Evolutionary conservation across 208 protist genomes (phyloP), one percentile per base, ranked within the genome.

Genomic region (Trypanosoma scelopori): DNA sequence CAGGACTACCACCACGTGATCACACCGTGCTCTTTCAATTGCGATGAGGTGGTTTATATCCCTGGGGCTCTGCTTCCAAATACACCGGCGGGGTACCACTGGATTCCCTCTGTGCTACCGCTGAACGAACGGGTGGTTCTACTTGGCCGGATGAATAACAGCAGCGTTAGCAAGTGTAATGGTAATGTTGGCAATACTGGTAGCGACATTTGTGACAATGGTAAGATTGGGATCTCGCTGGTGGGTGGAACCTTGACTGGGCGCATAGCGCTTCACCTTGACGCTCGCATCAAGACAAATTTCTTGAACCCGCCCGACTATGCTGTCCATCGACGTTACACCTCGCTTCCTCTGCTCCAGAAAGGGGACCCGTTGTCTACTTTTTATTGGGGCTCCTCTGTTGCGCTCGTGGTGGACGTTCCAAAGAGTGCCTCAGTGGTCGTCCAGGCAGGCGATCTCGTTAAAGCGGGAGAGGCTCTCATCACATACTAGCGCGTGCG

Each of bases 371-470:
- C 46, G 4, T 69, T 95, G 1, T 84, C 81, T 11, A 81, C 75
- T 25, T 95, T 95, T 69, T 72, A 84, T 48, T 95, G 90, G 87
- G 90, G 90, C 27, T 95, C 90, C 32, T 77, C 90, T n/a, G 85
- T 95, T 7, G 85, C 86, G 7, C 46, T 95, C 23, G 49, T 95
- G 23, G 57, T 89, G 59, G 90, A 95, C 74, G 72, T 93, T n/a
- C 87, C 87, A 9, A 58, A 78, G 22, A 62, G 69, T 25, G 77
- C 71, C 41, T 65, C 53, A 12, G 15, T 86, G 2, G 35, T 76
- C n/a, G 70, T 68, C 11, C 59, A 68, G 5, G 65, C 65, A 22
- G 87, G 85, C 0, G 81, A 92, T 23, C 39, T 69, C 11, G 78
- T 93, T 15, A 88, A 89, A 57, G 90, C 83, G 3, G 90, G 90